Conservation (phyloP, 176 grass and related monocot species). For the Bolboschoenus planiculmis region DNA sequence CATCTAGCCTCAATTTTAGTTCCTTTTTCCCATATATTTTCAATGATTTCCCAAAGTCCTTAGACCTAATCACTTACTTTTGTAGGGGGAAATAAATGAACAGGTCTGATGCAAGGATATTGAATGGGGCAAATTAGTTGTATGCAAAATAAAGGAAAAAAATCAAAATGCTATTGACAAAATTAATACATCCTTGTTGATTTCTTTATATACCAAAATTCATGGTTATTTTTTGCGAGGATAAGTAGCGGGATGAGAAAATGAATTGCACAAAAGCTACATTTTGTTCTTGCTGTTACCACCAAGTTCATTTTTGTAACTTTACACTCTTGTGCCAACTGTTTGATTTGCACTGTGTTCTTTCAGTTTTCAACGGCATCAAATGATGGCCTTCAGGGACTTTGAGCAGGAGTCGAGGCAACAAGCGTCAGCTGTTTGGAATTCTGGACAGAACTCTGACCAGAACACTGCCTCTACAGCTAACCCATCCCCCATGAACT, state of each 20-base stretch:
- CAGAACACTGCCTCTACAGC: constrained; percentile 31
- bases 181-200: not conserved
- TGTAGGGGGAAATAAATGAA: not conserved
- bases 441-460: constrained; percentile 32
- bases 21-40: not conserved
- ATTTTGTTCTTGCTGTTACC: not conserved
- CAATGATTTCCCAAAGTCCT: not conserved
- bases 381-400: constrained; percentile 67
- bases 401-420: constrained; percentile 85
- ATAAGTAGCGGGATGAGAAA: not conserved
- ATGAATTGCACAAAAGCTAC: not conserved
- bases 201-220: not conserved
- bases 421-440: constrained; percentile 59
- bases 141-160: not conserved
- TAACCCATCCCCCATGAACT: constrained; percentile 50
- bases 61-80: not conserved
- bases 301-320: not conserved
- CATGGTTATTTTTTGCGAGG: not conserved
- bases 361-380: constrained; percentile 45
- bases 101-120: no score
- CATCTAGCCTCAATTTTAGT: not conserved
- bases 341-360: not conserved
- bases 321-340: not conserved
- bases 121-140: not conserved
- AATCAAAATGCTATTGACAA: not conserved